phyloP scores from a whole-genome alignment of 257 asterid species.

The Solanum lycopersicoides region DNA sequence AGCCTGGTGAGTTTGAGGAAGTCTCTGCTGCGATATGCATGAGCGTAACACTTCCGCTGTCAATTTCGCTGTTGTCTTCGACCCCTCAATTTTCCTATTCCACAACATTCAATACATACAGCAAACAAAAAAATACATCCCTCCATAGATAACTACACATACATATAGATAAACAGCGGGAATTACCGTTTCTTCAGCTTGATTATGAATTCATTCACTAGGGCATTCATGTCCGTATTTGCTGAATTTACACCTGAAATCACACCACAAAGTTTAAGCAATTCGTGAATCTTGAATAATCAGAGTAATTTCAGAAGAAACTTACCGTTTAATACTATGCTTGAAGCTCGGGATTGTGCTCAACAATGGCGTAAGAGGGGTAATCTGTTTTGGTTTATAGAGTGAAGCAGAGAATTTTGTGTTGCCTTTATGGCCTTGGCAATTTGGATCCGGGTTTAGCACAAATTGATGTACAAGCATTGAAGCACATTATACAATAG shows the following conservation, averaged over 20 bases:
- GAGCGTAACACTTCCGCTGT: constrained; percentile 89
- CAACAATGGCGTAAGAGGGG: not conserved
- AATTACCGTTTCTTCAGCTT: constrained; percentile 79
- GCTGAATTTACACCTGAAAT: not conserved
- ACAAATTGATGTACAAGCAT: not conserved
- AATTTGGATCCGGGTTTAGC: not conserved
- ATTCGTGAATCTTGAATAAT: not conserved
- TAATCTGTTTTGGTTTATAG: not conserved
- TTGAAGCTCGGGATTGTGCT: not conserved
- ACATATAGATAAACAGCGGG: not conserved
- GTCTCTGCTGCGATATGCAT: constrained; percentile 88
- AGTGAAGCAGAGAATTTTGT: not conserved
- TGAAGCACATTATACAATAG: not conserved
- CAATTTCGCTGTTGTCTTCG: constrained; percentile 85
- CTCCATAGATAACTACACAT: not conserved
- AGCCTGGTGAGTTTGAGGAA: constrained; percentile 75
- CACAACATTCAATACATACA: not conserved
- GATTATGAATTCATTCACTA: constrained; percentile 63
- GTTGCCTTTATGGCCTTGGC: not conserved
- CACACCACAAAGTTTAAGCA: not conserved
- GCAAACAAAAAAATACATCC: not conserved
- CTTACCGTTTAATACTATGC: not conserved
- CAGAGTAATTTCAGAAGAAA: not conserved
- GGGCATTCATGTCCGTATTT: constrained; percentile 53
- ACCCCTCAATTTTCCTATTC: constrained; percentile 88